A percentile compares a stretch with the other conserved stretches of the same genome.
These are phyloP conservation scores for Rhodofomes roseus DNA, from an alignment of 1,284 basidiomycete genomes.

Conservation along the genomic window DNA sequence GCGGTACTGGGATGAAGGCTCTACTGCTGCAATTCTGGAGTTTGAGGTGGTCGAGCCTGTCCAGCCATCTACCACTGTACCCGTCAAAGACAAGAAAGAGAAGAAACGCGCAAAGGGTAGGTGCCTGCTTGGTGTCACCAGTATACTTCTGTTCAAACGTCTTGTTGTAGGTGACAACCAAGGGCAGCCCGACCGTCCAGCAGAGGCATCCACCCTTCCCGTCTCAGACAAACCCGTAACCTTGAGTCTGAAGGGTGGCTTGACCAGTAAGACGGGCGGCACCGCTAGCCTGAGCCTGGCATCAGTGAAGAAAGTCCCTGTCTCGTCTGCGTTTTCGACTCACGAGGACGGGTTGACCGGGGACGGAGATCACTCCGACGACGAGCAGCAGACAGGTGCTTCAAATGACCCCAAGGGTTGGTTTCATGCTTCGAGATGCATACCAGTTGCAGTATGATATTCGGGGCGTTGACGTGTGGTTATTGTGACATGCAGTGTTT, in stretches of 20 bases:
- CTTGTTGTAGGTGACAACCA: conserved; percentile 7
- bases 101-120: conserved; percentile 59
- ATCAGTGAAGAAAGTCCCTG: conserved; percentile 31
- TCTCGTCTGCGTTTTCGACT: conserved; percentile 54
- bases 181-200: conserved; percentile 23
- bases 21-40: conserved; percentile 66
- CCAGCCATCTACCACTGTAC: conserved; percentile 31
- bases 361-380: conserved; percentile 35
- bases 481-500: conserved; percentile 38
- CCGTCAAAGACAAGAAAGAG: conserved; percentile 63
- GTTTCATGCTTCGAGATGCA: conserved; percentile 22
- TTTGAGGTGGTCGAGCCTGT: conserved; percentile 73
- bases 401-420: conserved; percentile 57
- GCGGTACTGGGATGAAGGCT: conserved; percentile 80
- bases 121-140: background rate
- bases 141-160: background rate
- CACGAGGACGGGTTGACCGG: conserved; percentile 23
- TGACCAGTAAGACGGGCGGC: conserved; percentile 35
- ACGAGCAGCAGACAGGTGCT: conserved; percentile 24
- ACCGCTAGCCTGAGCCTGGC: conserved; percentile 11
- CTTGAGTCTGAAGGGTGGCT: conserved; percentile 57
- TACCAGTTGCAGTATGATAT: conserved; percentile 13
- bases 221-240: conserved; percentile 77
- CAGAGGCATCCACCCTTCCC: conserved; percentile 60
- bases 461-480: conserved; percentile 23